These are phyloP conservation scores for Prunus armeniaca DNA, from an alignment of 306 rosid genomes.

Conservation along the genomic window DNA sequence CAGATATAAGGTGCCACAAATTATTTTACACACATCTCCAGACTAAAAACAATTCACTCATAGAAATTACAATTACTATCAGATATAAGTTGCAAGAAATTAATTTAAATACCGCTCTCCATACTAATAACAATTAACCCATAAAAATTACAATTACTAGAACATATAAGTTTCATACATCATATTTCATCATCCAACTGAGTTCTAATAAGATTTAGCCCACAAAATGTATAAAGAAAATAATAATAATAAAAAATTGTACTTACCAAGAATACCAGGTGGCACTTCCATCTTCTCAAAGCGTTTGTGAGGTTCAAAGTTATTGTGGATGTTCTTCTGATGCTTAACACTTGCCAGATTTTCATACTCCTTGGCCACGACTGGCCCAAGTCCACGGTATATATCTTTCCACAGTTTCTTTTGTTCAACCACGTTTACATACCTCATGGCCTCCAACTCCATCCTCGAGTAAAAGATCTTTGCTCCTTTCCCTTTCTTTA, in stretches of 20 bases:
- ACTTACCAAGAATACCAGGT: slow-evolving; percentile 8
- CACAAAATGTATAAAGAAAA: not conserved
- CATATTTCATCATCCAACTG: not conserved
- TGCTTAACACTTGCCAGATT: slow-evolving; percentile 34
- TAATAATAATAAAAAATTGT: not conserved
- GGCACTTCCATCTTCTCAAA: slow-evolving; percentile 17
- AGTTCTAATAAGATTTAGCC: not conserved
- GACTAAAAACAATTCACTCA: not conserved
- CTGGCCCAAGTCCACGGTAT: slow-evolving; percentile 39
- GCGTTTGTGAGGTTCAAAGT: slow-evolving; percentile 28
- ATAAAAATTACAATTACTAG: not conserved
- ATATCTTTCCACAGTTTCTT: slow-evolving; percentile 54
- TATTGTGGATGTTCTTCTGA: slow-evolving; percentile 25
- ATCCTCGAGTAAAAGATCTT: slow-evolving; percentile 50
- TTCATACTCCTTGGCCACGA: slow-evolving; percentile 61
- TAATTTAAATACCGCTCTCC: not conserved
- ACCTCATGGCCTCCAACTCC: slow-evolving; percentile 67
- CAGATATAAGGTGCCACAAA: not conserved
- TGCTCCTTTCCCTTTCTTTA: slow-evolving; percentile 22
- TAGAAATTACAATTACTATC: not conserved
- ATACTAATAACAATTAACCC: not conserved
- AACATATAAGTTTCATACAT: not conserved
- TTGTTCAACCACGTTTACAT: slow-evolving; percentile 47
- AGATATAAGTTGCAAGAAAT: not conserved
- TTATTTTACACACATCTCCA: not conserved